Evolutionary conservation across 2,329 filamentous ascomycete genomes (phyloP), one percentile per base, ranked within the genome.

Genomic region (Talaromyces marneffei): DNA sequence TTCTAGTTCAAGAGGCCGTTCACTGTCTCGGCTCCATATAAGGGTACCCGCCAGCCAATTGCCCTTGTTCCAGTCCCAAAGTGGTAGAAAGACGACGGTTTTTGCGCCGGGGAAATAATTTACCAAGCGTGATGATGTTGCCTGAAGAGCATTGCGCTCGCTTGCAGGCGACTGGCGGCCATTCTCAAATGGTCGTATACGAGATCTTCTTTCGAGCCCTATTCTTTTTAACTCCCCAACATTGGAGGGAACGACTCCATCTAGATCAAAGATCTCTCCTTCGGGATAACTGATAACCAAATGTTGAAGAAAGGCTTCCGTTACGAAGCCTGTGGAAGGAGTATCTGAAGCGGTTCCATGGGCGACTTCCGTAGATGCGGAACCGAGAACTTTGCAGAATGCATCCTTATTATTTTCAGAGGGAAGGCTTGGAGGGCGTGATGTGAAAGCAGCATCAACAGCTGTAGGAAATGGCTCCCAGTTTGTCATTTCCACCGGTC

Each of bases 41-140:
- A 75, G 40, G 5, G 65, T 66, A 6, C 67, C 71, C 23, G 72
- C 70, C 56, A 73, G 66, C 73, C 73, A 74, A 39, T 70, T 64
- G 9, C 71, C 67, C 27, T 69, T 71, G 39, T 70, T 68, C 64
- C 69, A 71, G 57, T 74, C 71, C 72, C 73, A 74, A 2, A 75
- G 27, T 1, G 73, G 73, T 50, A 73, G 62, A 54, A 73, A 74
- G 3, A 73, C 59, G 2, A 71, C 59, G 2, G 67, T 72, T 12
- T 60, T 67, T 2, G 70, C 70, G 8, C 57, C 63, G 1, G 71
- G 69, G 33, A 71, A 65, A 5, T 65, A 63, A 6, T 57, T 57
- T 2, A 62, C 56, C 1, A 73, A 56, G 4, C 62, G 64, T 27
- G 42, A 23, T 7, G 60, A 55, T 0, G 69, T 57, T 31, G 42